These are phyloP conservation scores for Nitzschia palea DNA, from an alignment of 108 stramenopile species.

Conservation along the genomic window DNA sequence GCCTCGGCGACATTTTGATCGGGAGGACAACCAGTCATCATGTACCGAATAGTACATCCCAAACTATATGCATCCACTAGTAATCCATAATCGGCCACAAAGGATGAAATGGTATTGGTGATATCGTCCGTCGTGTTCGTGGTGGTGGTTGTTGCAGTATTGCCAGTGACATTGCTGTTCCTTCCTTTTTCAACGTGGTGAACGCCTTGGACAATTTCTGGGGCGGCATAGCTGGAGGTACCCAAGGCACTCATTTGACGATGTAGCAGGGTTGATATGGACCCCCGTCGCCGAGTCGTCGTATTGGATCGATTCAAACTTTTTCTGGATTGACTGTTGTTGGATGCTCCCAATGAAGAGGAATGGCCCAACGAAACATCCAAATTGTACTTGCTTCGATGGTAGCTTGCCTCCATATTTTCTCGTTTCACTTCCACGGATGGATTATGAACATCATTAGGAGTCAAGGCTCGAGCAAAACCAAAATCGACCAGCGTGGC, in stretches of 20 bases:
- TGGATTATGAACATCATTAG: slow-evolving; percentile 34
- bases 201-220: slow-evolving; percentile 15
- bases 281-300: background rate
- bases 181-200: background rate
- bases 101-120: slow-evolving; percentile 40
- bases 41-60: slow-evolving; percentile 61
- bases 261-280: background rate
- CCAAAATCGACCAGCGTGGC: slow-evolving; percentile 79
- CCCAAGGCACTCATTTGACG: slow-evolving; percentile 60
- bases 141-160: background rate
- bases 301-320: background rate
- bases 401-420: background rate
- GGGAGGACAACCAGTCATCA: slow-evolving; percentile 68
- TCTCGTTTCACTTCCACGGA: slow-evolving; percentile 8
- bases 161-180: no score
- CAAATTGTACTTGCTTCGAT: background rate
- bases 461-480: slow-evolving; percentile 65
- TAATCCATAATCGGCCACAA: slow-evolving; percentile 68
- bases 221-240: slow-evolving; percentile 40
- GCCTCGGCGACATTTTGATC: slow-evolving; percentile 41
- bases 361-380: background rate
- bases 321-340: background rate
- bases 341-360: background rate
- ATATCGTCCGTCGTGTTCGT: background rate
- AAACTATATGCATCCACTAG: slow-evolving; percentile 72